These are phyloP conservation scores for Tricholoma furcatifolium DNA, from an alignment of 768 basidiomycete species.

Conservation along the genomic window DNA sequence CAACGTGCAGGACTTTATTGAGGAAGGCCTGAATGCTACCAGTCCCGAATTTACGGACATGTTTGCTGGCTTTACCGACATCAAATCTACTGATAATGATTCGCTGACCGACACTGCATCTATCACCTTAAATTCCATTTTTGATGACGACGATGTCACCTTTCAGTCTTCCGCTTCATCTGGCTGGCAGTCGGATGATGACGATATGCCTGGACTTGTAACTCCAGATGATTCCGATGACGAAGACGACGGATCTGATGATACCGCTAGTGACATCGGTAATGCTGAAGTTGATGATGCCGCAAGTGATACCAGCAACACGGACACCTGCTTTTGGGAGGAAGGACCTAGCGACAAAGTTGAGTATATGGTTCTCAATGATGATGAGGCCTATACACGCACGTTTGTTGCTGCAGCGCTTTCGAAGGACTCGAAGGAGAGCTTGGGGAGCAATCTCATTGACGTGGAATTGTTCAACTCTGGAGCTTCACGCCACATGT, in stretches of 20 bases:
- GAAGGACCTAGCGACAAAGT: not conserved
- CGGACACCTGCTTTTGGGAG: not conserved
- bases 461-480: constrained; percentile 20
- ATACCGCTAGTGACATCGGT: not conserved
- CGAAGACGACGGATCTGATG: not conserved
- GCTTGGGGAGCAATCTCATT: constrained; percentile 1
- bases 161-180: not conserved
- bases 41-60: not conserved
- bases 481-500: constrained; percentile 15
- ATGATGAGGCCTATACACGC: no score
- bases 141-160: not conserved
- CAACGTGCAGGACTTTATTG: not conserved
- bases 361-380: not conserved
- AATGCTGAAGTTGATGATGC: not conserved
- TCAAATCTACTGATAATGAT: not conserved
- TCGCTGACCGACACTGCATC: no score
- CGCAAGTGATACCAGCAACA: not conserved
- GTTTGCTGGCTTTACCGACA: not conserved
- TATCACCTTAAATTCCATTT: not conserved
- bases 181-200: constrained; percentile 3
- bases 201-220: not conserved
- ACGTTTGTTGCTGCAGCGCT: constrained; percentile 5
- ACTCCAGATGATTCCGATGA: not conserved
- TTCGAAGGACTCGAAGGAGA: not conserved
- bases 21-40: not conserved